These are phyloP conservation scores for Pyronema omphalodes DNA, from an alignment of 495 filamentous ascomycete genomes.

Conservation along the genomic window DNA sequence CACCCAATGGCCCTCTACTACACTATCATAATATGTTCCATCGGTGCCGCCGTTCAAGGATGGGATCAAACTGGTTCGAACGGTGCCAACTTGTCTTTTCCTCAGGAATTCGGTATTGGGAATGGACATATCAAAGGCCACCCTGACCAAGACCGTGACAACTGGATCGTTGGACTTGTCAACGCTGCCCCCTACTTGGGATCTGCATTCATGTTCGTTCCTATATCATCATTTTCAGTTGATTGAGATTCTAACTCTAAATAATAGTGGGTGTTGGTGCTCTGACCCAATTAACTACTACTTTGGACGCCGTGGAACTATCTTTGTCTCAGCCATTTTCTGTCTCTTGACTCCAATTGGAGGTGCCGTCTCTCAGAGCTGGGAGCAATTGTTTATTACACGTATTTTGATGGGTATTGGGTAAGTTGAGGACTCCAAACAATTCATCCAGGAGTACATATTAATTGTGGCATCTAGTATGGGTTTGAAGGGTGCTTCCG, in stretches of 20 bases:
- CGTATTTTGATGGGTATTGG: slow-evolving; percentile 13
- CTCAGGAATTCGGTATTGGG: slow-evolving; percentile 44
- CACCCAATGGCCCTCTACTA: slow-evolving; percentile 39
- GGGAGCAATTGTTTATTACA: slow-evolving; percentile 39
- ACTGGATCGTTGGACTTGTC: slow-evolving; percentile 44
- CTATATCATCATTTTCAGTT: slow-evolving; percentile 13
- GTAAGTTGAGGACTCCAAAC: slow-evolving; percentile 11
- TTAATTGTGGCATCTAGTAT: slow-evolving; percentile 32
- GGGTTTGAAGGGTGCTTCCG: slow-evolving; percentile 61
- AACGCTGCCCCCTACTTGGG: slow-evolving; percentile 53
- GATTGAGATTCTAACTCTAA: slow-evolving; percentile 11
- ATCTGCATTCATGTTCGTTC: slow-evolving; percentile 71
- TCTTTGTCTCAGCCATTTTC: slow-evolving; percentile 48
- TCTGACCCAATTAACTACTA: slow-evolving; percentile 51
- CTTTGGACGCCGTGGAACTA: slow-evolving; percentile 47
- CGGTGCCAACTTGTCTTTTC: slow-evolving; percentile 55
- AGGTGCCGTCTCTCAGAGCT: slow-evolving; percentile 51
- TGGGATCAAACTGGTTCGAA: slow-evolving; percentile 65
- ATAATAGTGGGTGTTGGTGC: slow-evolving; percentile 42
- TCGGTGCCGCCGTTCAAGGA: slow-evolving; percentile 58
- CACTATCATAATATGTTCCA: slow-evolving; percentile 49
- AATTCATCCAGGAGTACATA: background rate
- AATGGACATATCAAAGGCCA: background rate
- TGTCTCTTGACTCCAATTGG: slow-evolving; percentile 53
- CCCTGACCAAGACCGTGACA: slow-evolving; percentile 5